Evolutionary conservation across 2,329 filamentous ascomycete genomes (phyloP).

Genomic region (Diaporthe sp.): DNA sequence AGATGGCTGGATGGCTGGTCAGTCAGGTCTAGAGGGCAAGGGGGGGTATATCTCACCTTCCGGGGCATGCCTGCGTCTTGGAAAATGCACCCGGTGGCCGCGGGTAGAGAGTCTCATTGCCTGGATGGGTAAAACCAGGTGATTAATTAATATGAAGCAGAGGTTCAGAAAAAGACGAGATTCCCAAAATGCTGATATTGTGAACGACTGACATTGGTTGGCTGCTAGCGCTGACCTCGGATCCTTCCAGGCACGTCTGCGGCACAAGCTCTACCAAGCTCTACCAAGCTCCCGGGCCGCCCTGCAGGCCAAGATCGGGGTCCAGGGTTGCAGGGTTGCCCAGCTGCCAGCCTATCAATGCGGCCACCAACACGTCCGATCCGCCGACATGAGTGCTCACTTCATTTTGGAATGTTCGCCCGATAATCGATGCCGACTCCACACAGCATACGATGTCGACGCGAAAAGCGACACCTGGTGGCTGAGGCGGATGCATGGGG

Average conservation of each 20-base stretch:
- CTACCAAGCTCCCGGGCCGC: slow-evolving; percentile 4
- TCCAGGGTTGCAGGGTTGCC: background rate
- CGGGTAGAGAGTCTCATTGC: background rate
- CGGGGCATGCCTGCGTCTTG: background rate
- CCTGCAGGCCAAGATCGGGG: slow-evolving; percentile 17
- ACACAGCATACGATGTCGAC: background rate
- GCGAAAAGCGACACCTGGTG: background rate
- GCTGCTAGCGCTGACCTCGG: slow-evolving; percentile 13
- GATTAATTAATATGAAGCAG: background rate
- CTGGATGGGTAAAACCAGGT: background rate
- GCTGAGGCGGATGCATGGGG: too few relatives aligned
- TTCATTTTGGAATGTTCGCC: background rate
- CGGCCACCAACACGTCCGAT: background rate
- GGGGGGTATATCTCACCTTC: background rate
- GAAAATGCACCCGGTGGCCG: background rate
- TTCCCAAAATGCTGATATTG: background rate
- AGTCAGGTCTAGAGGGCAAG: background rate
- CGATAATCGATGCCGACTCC: background rate
- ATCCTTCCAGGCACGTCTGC: slow-evolving; percentile 10
- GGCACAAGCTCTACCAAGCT: slow-evolving; percentile 3
- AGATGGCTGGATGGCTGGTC: background rate
- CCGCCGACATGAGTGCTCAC: background rate
- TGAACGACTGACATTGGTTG: background rate
- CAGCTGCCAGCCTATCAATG: background rate
- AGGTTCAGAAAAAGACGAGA: background rate